These are phyloP conservation scores for Plantago ovata DNA, from an alignment of 257 asterid species.

Conservation along the genomic window DNA sequence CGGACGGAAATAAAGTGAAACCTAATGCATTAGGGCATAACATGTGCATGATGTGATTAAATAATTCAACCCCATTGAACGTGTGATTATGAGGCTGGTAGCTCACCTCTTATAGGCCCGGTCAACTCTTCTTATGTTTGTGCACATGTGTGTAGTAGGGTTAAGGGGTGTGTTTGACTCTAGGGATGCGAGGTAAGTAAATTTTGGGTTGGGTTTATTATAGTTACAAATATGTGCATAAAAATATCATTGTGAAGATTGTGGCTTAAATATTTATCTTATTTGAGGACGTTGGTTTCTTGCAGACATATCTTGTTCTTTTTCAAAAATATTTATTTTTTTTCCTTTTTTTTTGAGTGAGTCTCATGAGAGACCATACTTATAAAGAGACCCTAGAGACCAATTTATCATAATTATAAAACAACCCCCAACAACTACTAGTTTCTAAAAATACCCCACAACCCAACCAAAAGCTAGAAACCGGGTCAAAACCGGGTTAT, in stretches of 20 bases:
- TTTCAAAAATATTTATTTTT: too few species aligned
- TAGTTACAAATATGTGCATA: conserved; percentile 30
- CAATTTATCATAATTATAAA: too few species aligned
- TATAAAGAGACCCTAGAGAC: too few species aligned
- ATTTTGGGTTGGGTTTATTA: conserved; percentile 24
- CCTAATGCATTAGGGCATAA: conserved; percentile 29
- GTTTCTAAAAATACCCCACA: too few species aligned
- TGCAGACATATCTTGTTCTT: too few species aligned
- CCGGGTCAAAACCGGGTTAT: too few species aligned
- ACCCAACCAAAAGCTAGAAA: too few species aligned
- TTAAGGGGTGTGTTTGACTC: conserved; percentile 12
- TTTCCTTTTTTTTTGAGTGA: too few species aligned
- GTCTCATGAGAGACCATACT: too few species aligned
- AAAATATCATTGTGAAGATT: conserved; percentile 19
- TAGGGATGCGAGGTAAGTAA: neutral
- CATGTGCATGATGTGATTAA: conserved; percentile 70
- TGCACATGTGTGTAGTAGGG: neutral
- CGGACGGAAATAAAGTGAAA: conserved; percentile 1
- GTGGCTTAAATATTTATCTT: conserved; percentile 3
- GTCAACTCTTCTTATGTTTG: conserved; percentile 41
- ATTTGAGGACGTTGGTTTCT: conserved; percentile 4
- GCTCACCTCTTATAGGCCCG: conserved; percentile 59
- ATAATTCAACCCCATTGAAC: conserved; percentile 81
- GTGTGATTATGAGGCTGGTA: conserved; percentile 72
- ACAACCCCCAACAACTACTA: too few species aligned